Base-by-base conservation (phyloP, 257 asterid genomes). In the Linaria vulgaris region DNA sequence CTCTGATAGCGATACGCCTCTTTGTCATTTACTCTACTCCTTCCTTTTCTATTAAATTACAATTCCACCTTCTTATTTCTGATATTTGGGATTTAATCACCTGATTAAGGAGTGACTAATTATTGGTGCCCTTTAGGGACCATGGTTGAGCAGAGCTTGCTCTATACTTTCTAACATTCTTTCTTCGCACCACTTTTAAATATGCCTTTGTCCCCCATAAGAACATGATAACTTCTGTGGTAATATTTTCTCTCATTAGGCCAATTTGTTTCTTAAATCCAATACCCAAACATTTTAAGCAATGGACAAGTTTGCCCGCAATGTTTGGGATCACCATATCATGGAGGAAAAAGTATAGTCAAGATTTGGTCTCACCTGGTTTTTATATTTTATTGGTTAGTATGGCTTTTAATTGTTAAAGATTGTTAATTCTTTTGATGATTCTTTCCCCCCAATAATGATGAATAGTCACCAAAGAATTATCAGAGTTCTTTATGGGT, bases 1-100 rank as follows among this genome's bases (percentile, higher is more conserved):
- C 71, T 62, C 31, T 69, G 80, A 77, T 55, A n/a, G 70, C 38
- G 79, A 76, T 75, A 49, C 56, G 30, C 70, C 66, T 41, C 72
- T 67, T 66, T 71, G 37, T 66, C 27, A 25, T 71, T 54, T 64
- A 47, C 78, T 61, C 37, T 51, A 66, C 25, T 43, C 34, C 57
- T 56, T 71, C n/a, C n/a, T 67, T 73, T 72, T 67, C 78, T 70
- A 31, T 30, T 3, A 25, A 41, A 64, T 76, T 72, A 73, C 83
- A 66, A 21, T 14, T 6, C 31, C 61, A 56, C 68, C 77, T 79
- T 63, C 20, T 27, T 10, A 47, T 49, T 56, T 24, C 4, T 0
- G 0, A 16, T 0, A 46, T 30, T 44, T 16, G 27, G 48, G 7
- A 13, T 27, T 52, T 64, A 49, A 50, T 57, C 45, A 44, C 46